Evolutionary conservation across 805 yeast species (phyloP), one percentile per base, ranked within the genome.

Genomic region (Suhomyces sp.): DNA sequence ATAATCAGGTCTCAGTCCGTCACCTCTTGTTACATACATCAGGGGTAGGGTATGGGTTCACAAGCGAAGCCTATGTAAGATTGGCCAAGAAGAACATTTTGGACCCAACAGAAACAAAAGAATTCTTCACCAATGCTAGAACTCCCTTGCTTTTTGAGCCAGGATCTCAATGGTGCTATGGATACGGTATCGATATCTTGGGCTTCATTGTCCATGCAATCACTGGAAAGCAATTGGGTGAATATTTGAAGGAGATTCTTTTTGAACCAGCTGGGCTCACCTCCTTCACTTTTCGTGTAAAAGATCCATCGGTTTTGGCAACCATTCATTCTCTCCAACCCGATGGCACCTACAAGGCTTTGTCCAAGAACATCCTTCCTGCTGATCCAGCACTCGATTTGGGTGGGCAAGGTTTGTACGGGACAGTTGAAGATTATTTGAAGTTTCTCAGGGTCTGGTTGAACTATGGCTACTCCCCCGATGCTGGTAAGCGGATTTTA

Each of bases 401-500:
- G 64, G 73, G 72, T 6, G 73, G 73, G n/a, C 69, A 60, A 35
- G 73, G 73, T 2, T 53, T 64, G 33, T 61, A 56, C 35, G 65
- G 68, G 1, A 57, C 59, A 2, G 61, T 60, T 1, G 54, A 48
- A 3, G 73, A 67, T 44, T 68, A 58, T 36, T 50, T 68, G 39
- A 63, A 56, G 35, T 65, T 65, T 29, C 46, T 68, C 17, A 53
- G 71, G 6, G 50, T 61, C 7, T 54, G 70, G 43, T 50, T 71
- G 25, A 70, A 70, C 38, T 56, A 58, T 28, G 76, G 76, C 8
- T 39, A 46, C 10, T 60, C 70, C 27, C 68, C 69, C 3, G 70
- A 66, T 38, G 59, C 66, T 16, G 59, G 62, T 1, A 38, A 25
- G 0, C 46, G 39, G 22, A 15, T 38, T 9, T 47, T 70, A 28